Evolutionary conservation across 495 filamentous ascomycete genomes (phyloP).

Genomic region (Gamarada debralockiae): DNA sequence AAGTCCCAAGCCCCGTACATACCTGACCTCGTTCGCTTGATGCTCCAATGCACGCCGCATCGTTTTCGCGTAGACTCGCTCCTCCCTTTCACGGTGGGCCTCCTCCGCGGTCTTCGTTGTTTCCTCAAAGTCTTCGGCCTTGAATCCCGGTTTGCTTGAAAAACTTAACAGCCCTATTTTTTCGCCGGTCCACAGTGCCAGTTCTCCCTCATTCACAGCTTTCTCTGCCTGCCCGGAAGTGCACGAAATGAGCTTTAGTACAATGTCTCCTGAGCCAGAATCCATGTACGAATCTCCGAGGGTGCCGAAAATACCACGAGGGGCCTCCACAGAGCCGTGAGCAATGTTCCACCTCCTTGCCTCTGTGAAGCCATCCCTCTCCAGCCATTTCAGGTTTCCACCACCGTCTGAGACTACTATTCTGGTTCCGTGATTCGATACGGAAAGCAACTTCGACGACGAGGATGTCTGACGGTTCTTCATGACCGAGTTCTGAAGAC

Average conservation of each 20-base stretch:
- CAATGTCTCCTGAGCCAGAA: slow-evolving; percentile 55
- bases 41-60: slow-evolving; percentile 74
- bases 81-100: slow-evolving; percentile 35
- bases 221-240: slow-evolving; percentile 35
- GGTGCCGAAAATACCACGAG: slow-evolving; percentile 37
- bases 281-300: slow-evolving; percentile 36
- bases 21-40: slow-evolving; percentile 80
- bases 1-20: slow-evolving; percentile 66
- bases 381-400: slow-evolving; percentile 87
- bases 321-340: slow-evolving; percentile 35
- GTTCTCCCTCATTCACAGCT: slow-evolving; percentile 52
- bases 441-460: slow-evolving; percentile 75
- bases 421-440: slow-evolving; percentile 78
- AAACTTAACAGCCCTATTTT: slow-evolving; percentile 69
- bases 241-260: slow-evolving; percentile 66
- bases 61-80: slow-evolving; percentile 56
- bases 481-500: slow-evolving; percentile 36
- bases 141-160: slow-evolving; percentile 44
- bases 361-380: slow-evolving; percentile 79
- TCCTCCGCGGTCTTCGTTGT: slow-evolving; percentile 36
- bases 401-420: slow-evolving; percentile 82
- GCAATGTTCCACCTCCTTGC: slow-evolving; percentile 73
- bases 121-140: slow-evolving; percentile 42
- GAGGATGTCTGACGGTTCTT: slow-evolving; percentile 85
- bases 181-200: slow-evolving; percentile 80